Base-by-base conservation (phyloP, 2,329 filamentous ascomycete species). In the Thelonectria discophora region DNA sequence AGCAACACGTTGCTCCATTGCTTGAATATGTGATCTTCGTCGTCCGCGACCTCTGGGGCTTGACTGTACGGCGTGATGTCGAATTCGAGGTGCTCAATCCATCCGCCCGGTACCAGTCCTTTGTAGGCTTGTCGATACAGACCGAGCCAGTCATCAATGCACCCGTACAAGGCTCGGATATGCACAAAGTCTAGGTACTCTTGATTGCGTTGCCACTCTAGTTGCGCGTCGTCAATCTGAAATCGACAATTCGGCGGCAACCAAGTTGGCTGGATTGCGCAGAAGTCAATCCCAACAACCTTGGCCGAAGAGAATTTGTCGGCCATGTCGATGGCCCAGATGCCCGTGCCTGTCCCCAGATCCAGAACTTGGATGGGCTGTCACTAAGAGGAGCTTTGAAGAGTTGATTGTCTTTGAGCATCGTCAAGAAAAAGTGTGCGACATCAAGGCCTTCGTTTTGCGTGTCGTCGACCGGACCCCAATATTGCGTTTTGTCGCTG, bases 41-140 rank as follows among this genome's bases (percentile, higher is more conserved):
- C 62, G 9, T 65, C 58, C 4, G 50, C 56, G 7, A 69, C 20
- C 12, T 45, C 60, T 2, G 65, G 65, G 5, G 54, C 45, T 5
- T 70, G 54, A n/a, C 68, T 70, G 7, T 56, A 47, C 5, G 67
- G 18, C 12, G 66, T 58, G 24, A 70, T 65, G 10, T 67, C 64
- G 21, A 65, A 39, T 45, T 68, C 65, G 12, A 70, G 61, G 20
- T 65, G 52, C 46, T 70, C 65, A 5, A 66, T 40, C 63, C 61
- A 69, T 11, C 61, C 63, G 6, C 67, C 67, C 30, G 62, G 58
- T 3, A 43, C 42, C 3, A 51, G 34, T 1, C 34, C 53, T 4
- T 42, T 18, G 48, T 56, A 53, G 6, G 58, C 58, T 21, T 61
- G 32, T 8, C 48, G 40, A 32, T 61, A 61, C 0, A 61, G 24